Conservation (phyloP, 2,329 filamentous ascomycete species). For the Microthyrium microscopicum region DNA sequence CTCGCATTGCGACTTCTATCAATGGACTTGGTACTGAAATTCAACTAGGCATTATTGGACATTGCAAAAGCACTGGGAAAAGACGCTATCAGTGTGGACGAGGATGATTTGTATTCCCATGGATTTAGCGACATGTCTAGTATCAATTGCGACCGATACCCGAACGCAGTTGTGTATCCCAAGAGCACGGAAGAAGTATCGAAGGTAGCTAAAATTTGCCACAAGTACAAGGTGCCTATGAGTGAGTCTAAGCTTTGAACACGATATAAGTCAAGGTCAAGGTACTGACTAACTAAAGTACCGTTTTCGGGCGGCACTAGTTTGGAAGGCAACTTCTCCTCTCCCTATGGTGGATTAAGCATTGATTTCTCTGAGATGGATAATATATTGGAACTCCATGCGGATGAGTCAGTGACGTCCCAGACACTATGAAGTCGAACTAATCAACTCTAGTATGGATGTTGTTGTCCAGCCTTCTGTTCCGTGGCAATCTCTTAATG, state of each 20-base stretch:
- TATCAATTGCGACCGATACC: constrained; percentile 45
- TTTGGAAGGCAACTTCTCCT: constrained; percentile 79
- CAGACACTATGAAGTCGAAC: not conserved
- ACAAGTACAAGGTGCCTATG: constrained; percentile 66
- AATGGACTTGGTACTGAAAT: not conserved
- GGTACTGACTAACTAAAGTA: constrained; percentile 25
- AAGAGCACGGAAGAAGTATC: constrained; percentile 48
- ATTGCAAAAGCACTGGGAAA: constrained; percentile 35
- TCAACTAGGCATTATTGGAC: constrained; percentile 37
- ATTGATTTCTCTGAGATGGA: constrained; percentile 87
- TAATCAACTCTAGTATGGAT: constrained; percentile 43
- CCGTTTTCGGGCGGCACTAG: constrained; percentile 57
- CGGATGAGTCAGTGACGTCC: constrained; percentile 27
- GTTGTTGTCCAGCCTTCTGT: constrained; percentile 82
- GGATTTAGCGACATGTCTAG: constrained; percentile 57
- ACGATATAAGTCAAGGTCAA: too few relatives aligned
- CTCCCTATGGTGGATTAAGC: constrained; percentile 71
- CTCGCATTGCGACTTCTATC: not conserved
- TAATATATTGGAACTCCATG: constrained; percentile 59
- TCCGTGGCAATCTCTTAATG: constrained; percentile 82
- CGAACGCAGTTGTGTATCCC: constrained; percentile 50
- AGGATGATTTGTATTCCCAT: constrained; percentile 45
- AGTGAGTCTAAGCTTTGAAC: constrained; percentile 16
- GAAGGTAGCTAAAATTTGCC: constrained; percentile 51
- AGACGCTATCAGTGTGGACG: constrained; percentile 45